These are phyloP conservation scores for Allium cepa DNA, from an alignment of 106 monocot species.

Conservation along the genomic window DNA sequence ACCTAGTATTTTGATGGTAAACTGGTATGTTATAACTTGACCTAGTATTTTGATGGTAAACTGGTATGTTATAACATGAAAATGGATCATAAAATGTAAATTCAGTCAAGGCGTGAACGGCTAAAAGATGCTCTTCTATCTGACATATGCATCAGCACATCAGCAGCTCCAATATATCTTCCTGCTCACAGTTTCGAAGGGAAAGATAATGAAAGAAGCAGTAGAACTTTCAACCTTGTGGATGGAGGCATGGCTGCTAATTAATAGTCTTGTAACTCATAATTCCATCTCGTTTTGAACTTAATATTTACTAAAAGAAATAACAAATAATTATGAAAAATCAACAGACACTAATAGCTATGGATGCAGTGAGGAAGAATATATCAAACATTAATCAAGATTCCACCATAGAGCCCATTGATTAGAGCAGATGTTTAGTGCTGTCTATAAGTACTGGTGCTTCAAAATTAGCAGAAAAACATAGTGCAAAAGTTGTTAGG, in stretches of 20 bases:
- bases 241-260: slow-evolving; percentile 58
- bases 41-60: not conserved
- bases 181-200: slow-evolving; percentile 50
- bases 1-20: not conserved
- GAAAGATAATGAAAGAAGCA: slow-evolving; percentile 10
- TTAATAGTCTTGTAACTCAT: slow-evolving; percentile 53
- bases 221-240: slow-evolving; percentile 31
- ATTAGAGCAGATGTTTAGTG: slow-evolving; percentile 44
- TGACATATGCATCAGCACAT: slow-evolving; percentile 48
- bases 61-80: not conserved
- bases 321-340: too few relatives aligned
- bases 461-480: slow-evolving; percentile 17
- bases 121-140: slow-evolving; percentile 28
- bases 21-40: not conserved
- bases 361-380: slow-evolving; percentile 33
- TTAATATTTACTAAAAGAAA: too few relatives aligned
- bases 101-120: slow-evolving; percentile 12
- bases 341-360: slow-evolving; percentile 50
- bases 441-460: slow-evolving; percentile 58
- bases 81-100: not conserved
- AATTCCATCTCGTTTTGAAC: too few relatives aligned
- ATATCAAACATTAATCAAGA: slow-evolving; percentile 29
- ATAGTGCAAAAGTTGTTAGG: slow-evolving; percentile 22
- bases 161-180: slow-evolving; percentile 56
- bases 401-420: slow-evolving; percentile 41